Base-by-base conservation (phyloP, 768 basidiomycete species). In the Leccinum truebloodii region DNA sequence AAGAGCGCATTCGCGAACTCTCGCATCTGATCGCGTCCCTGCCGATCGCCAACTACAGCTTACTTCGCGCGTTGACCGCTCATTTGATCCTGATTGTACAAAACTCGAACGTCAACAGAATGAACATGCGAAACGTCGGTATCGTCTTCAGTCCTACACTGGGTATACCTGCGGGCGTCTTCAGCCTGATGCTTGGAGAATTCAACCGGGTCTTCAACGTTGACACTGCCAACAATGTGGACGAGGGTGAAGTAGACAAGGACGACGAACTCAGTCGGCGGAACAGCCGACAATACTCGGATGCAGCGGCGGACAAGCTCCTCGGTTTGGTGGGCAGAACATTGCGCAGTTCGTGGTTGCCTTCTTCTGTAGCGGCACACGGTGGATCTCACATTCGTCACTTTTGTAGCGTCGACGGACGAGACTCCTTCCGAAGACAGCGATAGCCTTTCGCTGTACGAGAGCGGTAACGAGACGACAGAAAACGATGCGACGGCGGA, bases 91-190 rank as follows among this genome's bases (percentile, higher is more conserved):
- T 95, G 49, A 91, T 99, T 67, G 94, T 98, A 50, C 89, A 94
- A 74, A 95, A 98, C 71, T 85, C 94, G 18, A 68, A 82, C 48
- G 77, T 90, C 60, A 97, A 97, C 86, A 98, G 95, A 80, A 99
- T 99, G 97, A 95, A 91, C 46, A 89, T 98, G 86, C 87, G 96
- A 51, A 99, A 99, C 72, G 94, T 99, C 28, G 95, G 96, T 18
- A 98, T 99, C 61, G 96, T 98, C 24, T 98, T 98, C 77, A 95
- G 94, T 65, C 97, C 97, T 2, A 98, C 97, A 0, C 80, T 99
- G 13, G 95, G 94, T 49, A 97, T 99, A 67, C 96, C 96, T n/a
- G 96, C 96, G 3, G 94, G 94, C 7, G 92, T 98, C 48, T 95
- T 98, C 76, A 94, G 92, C 69, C 77, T 97, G 63, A 93, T 98